These are phyloP conservation scores for Xylariaceae sp. DNA, from an alignment of 2,329 filamentous ascomycete species.

Conservation along the genomic window DNA sequence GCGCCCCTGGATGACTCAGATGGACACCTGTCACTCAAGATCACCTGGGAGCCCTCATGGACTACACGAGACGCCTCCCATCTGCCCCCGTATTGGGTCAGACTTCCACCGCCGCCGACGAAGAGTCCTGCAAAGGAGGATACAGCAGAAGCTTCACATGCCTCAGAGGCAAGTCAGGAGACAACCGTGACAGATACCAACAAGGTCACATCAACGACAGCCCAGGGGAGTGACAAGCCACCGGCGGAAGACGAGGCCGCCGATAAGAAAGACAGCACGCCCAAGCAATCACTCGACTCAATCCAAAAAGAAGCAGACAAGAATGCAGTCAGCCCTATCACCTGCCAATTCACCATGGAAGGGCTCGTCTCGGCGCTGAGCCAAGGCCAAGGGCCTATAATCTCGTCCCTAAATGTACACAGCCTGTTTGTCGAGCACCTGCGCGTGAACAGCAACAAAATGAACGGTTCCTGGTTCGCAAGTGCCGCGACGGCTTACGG, in stretches of 20 bases:
- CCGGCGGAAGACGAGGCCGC: conserved; percentile 1
- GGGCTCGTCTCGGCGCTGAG: conserved; percentile 45
- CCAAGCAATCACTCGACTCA: conserved; percentile 34
- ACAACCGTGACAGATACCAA: background rate
- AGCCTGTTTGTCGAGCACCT: conserved; percentile 47
- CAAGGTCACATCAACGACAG: background rate
- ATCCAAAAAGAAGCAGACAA: conserved; percentile 30
- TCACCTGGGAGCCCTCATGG: conserved; percentile 54
- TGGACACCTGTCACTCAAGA: conserved; percentile 54
- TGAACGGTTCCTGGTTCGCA: conserved; percentile 53
- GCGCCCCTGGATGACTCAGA: conserved; percentile 57
- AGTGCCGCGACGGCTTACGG: conserved; percentile 53
- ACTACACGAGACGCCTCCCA: conserved; percentile 48
- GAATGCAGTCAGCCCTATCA: conserved; percentile 32
- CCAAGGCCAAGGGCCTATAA: conserved; percentile 30
- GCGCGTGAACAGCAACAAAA: conserved; percentile 31
- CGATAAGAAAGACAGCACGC: conserved; percentile 11
- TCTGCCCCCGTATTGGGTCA: conserved; percentile 58
- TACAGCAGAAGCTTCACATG: conserved; percentile 8
- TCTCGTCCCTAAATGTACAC: conserved; percentile 28
- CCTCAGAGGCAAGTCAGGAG: conserved; percentile 6
- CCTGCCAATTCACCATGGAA: conserved; percentile 46
- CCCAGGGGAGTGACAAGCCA: background rate
- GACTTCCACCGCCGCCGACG: conserved; percentile 36
- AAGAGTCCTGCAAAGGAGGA: conserved; percentile 3